Percentiles rank a stretch among this genome's conserved stretches.
Conservation (phyloP, 2,329 filamentous ascomycete genomes). For the Trichoderma sp. region DNA sequence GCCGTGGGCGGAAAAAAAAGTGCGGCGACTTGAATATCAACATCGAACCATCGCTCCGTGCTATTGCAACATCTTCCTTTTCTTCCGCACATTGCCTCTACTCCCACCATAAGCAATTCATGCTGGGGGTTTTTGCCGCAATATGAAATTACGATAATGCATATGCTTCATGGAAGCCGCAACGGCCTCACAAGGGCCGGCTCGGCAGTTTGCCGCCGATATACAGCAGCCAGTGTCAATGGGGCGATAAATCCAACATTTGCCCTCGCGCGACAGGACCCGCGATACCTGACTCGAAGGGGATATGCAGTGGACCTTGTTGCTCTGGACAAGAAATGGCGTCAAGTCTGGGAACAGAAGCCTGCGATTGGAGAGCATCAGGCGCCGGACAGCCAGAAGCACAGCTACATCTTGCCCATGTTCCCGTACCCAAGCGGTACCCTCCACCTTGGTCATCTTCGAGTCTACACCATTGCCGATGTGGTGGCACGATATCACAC, state of each 20-base stretch:
- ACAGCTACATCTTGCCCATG: conserved; percentile 82
- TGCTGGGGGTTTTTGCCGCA: conserved; percentile 12
- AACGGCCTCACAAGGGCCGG: conserved; percentile 32
- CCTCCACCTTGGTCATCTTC: conserved; percentile 83
- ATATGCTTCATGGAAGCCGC: conserved; percentile 37
- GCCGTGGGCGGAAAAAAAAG: conserved; percentile 12
- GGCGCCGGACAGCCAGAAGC: conserved; percentile 36
- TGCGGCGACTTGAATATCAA: conserved; percentile 6
- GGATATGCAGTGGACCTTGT: conserved; percentile 53
- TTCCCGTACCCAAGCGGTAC: conserved; percentile 90
- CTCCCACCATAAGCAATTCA: not conserved
- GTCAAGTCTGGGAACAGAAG: conserved; percentile 47
- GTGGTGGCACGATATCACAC: conserved; percentile 76
- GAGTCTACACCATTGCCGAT: conserved; percentile 90
- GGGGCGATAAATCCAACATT: conserved; percentile 18
- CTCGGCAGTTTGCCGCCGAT: conserved; percentile 23
- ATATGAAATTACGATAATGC: conserved; percentile 38
- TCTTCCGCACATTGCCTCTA: not conserved
- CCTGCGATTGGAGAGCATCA: conserved; percentile 30
- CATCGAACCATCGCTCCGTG: conserved; percentile 13
- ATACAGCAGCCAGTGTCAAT: conserved; percentile 1
- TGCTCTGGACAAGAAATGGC: conserved; percentile 57
- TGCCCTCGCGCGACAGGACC: conserved; percentile 23
- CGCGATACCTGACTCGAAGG: conserved; percentile 33
- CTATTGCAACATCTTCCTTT: not conserved